These are phyloP conservation scores for Thalassiosira mediterranea DNA, from an alignment of 352 stramenopile species.

Conservation along the genomic window DNA sequence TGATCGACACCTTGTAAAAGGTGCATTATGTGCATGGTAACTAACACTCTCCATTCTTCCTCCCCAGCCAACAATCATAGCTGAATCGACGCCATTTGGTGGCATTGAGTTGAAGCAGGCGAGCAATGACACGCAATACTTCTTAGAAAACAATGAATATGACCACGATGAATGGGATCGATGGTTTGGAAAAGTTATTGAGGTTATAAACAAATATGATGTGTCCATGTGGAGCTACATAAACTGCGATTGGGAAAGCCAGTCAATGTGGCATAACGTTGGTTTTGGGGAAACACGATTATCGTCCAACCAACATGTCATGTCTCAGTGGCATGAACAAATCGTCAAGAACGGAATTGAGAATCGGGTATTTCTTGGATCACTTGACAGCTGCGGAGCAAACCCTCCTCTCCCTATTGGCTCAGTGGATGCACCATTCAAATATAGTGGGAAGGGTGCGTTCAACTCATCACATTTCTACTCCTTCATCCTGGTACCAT, in stretches of 20 bases:
- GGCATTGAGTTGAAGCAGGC: constrained; percentile 66
- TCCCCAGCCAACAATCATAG: constrained; percentile 85
- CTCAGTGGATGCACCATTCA: too few species aligned
- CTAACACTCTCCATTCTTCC: too few species aligned
- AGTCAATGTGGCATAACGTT: constrained; percentile 77
- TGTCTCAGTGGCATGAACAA: constrained; percentile 65
- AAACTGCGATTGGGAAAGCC: constrained; percentile 82
- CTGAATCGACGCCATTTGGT: constrained; percentile 85
- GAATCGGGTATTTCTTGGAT: constrained; percentile 49
- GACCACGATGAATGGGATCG: constrained; percentile 63
- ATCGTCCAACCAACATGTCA: constrained; percentile 58
- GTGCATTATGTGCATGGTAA: too few species aligned
- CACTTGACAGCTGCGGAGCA: constrained; percentile 47
- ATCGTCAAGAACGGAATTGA: constrained; percentile 50
- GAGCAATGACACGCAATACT: constrained; percentile 20
- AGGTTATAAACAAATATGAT: constrained; percentile 77
- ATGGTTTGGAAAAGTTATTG: constrained; percentile 78
- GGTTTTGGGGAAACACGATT: constrained; percentile 83
- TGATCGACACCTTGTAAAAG: too few species aligned
- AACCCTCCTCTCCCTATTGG: too few species aligned
- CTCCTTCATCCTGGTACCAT: constrained; percentile 46
- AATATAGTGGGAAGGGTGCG: background rate
- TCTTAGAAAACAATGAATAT: constrained; percentile 24
- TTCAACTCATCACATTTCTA: constrained; percentile 5
- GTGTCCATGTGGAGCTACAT: constrained; percentile 85